Evolutionary conservation across 75 land plant genomes (phyloP).

Genomic region (Sequoiadendron giganteum): DNA sequence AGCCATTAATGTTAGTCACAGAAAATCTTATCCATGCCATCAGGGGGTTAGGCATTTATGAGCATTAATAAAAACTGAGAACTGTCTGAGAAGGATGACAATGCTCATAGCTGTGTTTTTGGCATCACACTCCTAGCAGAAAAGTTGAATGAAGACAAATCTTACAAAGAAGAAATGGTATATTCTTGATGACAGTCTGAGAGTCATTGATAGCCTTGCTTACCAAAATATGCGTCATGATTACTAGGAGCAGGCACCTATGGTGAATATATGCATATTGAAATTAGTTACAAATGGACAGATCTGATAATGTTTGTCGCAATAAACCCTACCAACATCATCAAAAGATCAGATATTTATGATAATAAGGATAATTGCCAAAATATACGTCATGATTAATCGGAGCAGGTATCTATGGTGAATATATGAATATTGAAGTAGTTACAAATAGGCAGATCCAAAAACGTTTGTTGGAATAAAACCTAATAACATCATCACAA

Average conservation of each 20-base stretch:
- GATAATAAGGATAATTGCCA: neutral
- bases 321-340: neutral
- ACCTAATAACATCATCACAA: neutral
- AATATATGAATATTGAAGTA: neutral
- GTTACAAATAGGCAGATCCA: neutral
- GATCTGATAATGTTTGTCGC: neutral
- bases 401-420: neutral
- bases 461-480: neutral
- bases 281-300: neutral
- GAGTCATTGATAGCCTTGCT: neutral
- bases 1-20: neutral
- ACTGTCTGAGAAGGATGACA: neutral
- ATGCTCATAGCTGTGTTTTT: neutral
- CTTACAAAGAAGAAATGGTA: too few relatives aligned
- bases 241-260: neutral
- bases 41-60: neutral
- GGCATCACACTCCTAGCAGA: neutral
- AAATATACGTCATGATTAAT: neutral
- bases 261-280: neutral
- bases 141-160: too few relatives aligned
- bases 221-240: neutral
- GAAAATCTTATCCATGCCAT: neutral
- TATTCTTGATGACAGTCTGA: neutral
- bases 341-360: neutral
- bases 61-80: neutral